phyloP scores from a whole-genome alignment of 257 asterid species.

The Mitragyna speciosa region DNA sequence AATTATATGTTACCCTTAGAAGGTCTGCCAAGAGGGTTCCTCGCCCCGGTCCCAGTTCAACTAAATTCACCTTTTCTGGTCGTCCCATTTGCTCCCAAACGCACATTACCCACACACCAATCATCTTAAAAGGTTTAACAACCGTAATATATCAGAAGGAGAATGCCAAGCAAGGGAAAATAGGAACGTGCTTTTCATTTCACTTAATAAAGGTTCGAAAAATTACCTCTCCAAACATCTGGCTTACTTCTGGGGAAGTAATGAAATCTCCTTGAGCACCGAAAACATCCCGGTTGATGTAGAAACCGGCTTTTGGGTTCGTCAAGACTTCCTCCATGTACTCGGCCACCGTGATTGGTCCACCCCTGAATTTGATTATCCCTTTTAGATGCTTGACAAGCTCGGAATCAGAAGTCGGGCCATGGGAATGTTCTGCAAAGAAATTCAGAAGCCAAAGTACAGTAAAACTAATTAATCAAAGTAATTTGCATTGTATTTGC shows the following conservation, averaged over 20 bases:
- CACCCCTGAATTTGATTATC: conserved; percentile 96
- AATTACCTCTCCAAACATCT: conserved; percentile 97
- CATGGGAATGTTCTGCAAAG: conserved; percentile 77
- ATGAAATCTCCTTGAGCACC: conserved; percentile 92
- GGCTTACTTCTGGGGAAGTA: conserved; percentile 99
- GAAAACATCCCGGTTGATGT: conserved; percentile 89
- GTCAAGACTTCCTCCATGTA: conserved; percentile 98
- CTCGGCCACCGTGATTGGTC: conserved; percentile 93
- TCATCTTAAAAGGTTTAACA: conserved; percentile 50
- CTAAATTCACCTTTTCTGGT: conserved; percentile 71
- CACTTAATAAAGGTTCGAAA: not conserved
- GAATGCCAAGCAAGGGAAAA: not conserved
- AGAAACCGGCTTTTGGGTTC: conserved; percentile 85
- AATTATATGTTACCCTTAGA: conserved; percentile 60
- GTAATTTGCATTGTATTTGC: not conserved
- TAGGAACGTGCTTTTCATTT: not conserved
- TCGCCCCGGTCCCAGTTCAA: conserved; percentile 98
- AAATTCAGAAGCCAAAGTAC: not conserved
- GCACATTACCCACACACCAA: conserved; percentile 96
- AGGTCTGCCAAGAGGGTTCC: conserved; percentile 97
- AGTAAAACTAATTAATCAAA: not conserved
- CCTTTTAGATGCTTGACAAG: conserved; percentile 83
- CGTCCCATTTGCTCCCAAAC: conserved; percentile 99
- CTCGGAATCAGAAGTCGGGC: conserved; percentile 58
- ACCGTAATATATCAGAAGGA: conserved; percentile 17